Percentiles rank a stretch among this genome's conserved stretches.
These are phyloP conservation scores for Epithemia pelagica DNA, from an alignment of 108 stramenopile species.

Conservation along the genomic window DNA sequence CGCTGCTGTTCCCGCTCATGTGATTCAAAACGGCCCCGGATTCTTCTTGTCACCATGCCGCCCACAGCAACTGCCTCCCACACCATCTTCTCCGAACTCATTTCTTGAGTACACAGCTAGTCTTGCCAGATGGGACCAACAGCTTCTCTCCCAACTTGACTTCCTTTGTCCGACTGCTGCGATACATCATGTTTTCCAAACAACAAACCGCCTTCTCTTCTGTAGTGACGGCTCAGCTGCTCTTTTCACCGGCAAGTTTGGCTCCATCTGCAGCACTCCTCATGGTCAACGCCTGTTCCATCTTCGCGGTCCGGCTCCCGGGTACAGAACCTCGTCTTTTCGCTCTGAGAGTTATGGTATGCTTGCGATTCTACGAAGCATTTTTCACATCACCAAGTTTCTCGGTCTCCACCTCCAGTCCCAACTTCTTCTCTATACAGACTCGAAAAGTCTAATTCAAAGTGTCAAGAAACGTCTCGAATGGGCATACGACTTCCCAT, in stretches of 20 bases:
- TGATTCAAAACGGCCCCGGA: neutral
- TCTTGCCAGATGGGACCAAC: neutral
- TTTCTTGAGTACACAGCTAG: neutral
- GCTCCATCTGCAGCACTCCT: neutral
- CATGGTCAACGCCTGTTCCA: neutral
- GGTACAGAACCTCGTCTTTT: neutral
- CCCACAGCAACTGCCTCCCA: too few species aligned
- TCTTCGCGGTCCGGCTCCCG: neutral
- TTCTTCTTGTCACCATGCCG: neutral
- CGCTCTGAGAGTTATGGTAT: neutral
- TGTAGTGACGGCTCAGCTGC: neutral
- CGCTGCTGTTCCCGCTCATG: neutral
- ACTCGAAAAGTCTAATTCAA: neutral
- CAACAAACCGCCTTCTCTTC: too few species aligned
- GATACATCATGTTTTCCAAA: too few species aligned
- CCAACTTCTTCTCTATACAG: neutral
- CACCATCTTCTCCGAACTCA: too few species aligned
- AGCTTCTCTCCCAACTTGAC: neutral
- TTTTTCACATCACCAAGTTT: neutral
- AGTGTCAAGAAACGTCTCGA: neutral
- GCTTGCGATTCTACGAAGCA: neutral
- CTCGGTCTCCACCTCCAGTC: neutral
- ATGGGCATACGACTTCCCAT: neutral
- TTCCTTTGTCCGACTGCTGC: neutral
- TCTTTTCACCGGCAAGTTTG: neutral